Percentiles rank a stretch among this genome's conserved stretches.
phyloP scores from a whole-genome alignment of 148 eudicot species.

The Suaeda aralocaspica region DNA sequence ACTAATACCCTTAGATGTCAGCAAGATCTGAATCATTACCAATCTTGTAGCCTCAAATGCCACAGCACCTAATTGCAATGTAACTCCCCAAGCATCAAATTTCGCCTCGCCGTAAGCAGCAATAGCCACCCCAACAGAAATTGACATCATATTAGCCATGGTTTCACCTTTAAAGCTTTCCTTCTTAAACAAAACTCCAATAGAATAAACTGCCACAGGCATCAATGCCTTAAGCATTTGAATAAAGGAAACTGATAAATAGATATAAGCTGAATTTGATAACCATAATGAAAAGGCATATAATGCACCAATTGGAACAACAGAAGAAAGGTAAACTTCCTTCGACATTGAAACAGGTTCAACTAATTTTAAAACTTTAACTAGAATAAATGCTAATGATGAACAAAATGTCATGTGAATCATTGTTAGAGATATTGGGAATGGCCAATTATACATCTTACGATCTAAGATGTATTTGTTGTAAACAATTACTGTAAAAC shows the following conservation, averaged over 20 bases:
- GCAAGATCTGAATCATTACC: conserved; percentile 55
- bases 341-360: conserved; percentile 58
- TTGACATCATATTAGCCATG: conserved; percentile 63
- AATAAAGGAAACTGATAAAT: conserved; percentile 60
- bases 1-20: conserved; percentile 53
- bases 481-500: conserved; percentile 68
- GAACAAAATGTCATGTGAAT: conserved; percentile 73
- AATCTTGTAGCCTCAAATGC: conserved; percentile 65
- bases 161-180: conserved; percentile 44
- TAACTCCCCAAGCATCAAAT: conserved; percentile 63
- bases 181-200: conserved; percentile 54
- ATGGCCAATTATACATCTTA: conserved; percentile 69
- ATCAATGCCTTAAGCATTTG: conserved; percentile 75
- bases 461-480: conserved; percentile 78
- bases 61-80: conserved; percentile 58
- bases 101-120: conserved; percentile 77
- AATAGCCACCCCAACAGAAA: conserved; percentile 63
- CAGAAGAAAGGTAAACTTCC: conserved; percentile 46
- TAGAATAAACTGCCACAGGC: conserved; percentile 74
- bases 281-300: conserved; percentile 56
- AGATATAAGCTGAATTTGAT: conserved; percentile 68
- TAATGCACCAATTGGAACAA: conserved; percentile 61
- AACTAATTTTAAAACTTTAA: conserved; percentile 38
- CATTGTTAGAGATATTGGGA: conserved; percentile 71
- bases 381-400: conserved; percentile 44